Evolutionary conservation across 2,329 filamentous ascomycete genomes (phyloP).

Genomic region (Xylaria sp.): DNA sequence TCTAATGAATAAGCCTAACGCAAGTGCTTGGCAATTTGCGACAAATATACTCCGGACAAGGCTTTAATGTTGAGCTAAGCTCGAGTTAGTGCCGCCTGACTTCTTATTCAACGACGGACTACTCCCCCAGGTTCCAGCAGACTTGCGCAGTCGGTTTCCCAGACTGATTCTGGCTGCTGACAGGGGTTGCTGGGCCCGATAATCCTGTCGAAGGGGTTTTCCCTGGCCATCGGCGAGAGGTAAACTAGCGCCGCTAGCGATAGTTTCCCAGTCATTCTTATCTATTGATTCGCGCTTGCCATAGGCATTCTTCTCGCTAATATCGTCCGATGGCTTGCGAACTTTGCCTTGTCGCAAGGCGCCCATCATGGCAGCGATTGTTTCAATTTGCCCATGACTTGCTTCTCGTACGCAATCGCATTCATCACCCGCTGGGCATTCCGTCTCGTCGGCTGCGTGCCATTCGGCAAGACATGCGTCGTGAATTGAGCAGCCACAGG

Average conservation of each 20-base stretch:
- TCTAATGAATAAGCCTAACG: background rate
- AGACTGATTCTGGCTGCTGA: constrained; percentile 52
- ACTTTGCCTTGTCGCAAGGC: constrained; percentile 47
- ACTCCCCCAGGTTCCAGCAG: constrained; percentile 54
- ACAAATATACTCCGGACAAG: background rate
- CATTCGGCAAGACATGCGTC: constrained; percentile 64
- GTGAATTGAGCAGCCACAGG: constrained; percentile 67
- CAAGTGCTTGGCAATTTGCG: background rate
- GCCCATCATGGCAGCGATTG: constrained; percentile 62
- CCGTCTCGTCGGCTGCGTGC: constrained; percentile 60
- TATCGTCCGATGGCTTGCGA: constrained; percentile 35
- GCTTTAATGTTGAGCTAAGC: constrained; percentile 27
- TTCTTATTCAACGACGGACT: constrained; percentile 49
- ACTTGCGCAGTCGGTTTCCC: constrained; percentile 56
- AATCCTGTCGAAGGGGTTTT: constrained; percentile 32
- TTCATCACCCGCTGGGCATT: constrained; percentile 69
- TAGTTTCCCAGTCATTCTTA: constrained; percentile 47
- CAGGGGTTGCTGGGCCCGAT: constrained; percentile 38
- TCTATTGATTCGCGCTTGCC: constrained; percentile 38
- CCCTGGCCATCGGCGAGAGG: constrained; percentile 40
- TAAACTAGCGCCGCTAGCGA: constrained; percentile 36
- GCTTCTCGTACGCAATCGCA: constrained; percentile 66
- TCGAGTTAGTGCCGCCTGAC: constrained; percentile 27
- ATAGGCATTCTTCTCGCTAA: constrained; percentile 10
- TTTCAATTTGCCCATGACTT: constrained; percentile 62